Percentiles rank a stretch among this genome's conserved stretches.
phyloP scores from a whole-genome alignment of 129 eudicot species.

The Dittrichia graveolens region DNA sequence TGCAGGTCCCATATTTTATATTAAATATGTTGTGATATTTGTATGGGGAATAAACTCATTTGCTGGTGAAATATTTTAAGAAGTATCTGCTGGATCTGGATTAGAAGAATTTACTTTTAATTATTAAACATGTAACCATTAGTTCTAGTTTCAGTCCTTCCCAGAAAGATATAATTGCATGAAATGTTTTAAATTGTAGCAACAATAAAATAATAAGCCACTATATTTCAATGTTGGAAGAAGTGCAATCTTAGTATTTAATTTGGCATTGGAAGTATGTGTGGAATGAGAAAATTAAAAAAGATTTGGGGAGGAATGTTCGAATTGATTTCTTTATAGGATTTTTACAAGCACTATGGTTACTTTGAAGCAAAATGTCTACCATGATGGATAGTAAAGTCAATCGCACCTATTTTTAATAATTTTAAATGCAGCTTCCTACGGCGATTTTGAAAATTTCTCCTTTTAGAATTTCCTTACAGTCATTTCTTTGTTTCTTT shows the following conservation, averaged over 20 bases:
- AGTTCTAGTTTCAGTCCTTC: too few relatives aligned
- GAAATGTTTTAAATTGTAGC: background rate
- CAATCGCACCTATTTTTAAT: background rate
- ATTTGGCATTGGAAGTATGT: background rate
- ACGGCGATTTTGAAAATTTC: background rate
- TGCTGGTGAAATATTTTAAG: too few relatives aligned
- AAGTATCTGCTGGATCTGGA: too few relatives aligned
- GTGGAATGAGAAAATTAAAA: background rate
- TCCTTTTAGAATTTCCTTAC: background rate
- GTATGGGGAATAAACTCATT: too few relatives aligned
- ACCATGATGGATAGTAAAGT: background rate
- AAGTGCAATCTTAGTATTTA: background rate
- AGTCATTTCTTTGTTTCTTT: background rate
- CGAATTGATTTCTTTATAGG: background rate
- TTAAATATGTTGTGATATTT: too few relatives aligned
- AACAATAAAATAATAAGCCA: background rate
- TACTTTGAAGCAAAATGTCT: conserved; percentile 1
- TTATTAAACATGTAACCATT: too few relatives aligned
- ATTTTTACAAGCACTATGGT: background rate
- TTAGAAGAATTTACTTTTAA: too few relatives aligned
- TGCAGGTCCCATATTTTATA: too few relatives aligned
- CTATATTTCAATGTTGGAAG: background rate
- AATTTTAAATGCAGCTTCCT: background rate
- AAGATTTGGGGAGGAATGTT: background rate
- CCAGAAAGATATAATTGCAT: too few relatives aligned